phyloP scores from a whole-genome alignment of 202 grass and related monocot species.

The Sporobolus alterniflorus region DNA sequence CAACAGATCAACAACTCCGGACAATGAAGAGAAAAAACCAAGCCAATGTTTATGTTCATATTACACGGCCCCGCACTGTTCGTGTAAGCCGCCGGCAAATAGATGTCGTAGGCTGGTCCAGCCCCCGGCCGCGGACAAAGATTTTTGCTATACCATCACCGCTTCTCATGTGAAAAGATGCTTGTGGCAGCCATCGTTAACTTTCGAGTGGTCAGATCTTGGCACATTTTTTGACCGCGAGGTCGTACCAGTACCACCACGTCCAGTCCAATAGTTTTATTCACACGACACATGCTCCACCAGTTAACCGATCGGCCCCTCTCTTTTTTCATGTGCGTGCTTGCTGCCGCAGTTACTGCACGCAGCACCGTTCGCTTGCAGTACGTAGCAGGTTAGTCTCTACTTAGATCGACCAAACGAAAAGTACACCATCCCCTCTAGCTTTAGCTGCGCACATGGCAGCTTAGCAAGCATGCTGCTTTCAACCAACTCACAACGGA shows the following conservation, averaged over 20 bases:
- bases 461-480: too few species aligned
- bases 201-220: conserved; percentile 61
- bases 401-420: conserved; percentile 13
- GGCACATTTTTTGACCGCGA: conserved; percentile 30
- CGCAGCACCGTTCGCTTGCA: conserved; percentile 25
- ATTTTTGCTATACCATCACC: neutral
- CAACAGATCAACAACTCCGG: too few species aligned
- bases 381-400: neutral
- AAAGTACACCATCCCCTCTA: neutral
- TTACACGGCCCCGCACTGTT: too few species aligned
- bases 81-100: too few species aligned
- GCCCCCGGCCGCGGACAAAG: neutral
- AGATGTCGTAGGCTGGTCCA: conserved; percentile 31
- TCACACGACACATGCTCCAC: conserved; percentile 5
- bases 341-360: neutral
- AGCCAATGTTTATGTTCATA: too few species aligned
- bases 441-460: too few species aligned
- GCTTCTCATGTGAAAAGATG: conserved; percentile 61
- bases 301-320: too few species aligned
- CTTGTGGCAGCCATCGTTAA: conserved; percentile 30
- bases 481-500: neutral
- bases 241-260: neutral
- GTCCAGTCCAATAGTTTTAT: conserved; percentile 20
- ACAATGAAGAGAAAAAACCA: too few species aligned
- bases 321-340: neutral